phyloP scores from a whole-genome alignment of 1,284 basidiomycete species.

The Microbotryum saponariae region DNA sequence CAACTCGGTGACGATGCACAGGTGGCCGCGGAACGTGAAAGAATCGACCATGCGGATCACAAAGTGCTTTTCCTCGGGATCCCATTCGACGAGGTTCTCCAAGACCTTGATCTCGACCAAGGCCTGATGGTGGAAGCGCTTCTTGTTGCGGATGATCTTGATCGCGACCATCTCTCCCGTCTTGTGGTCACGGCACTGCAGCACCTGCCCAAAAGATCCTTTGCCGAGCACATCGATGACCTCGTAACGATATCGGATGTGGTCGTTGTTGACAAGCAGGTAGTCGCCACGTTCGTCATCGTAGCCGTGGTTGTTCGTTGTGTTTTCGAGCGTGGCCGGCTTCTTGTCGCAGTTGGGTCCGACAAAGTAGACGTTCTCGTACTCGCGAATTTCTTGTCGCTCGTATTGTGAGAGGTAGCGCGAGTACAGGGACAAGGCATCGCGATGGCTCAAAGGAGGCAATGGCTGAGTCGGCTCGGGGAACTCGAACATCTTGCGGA shows the following conservation, averaged over 20 bases:
- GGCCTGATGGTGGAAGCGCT: constrained; percentile 97
- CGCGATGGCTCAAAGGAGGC: constrained; percentile 58
- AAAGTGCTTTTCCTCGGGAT: constrained; percentile 90
- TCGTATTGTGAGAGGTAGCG: constrained; percentile 56
- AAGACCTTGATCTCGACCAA: constrained; percentile 98
- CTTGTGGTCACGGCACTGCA: constrained; percentile 91
- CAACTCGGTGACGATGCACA: constrained; percentile 97
- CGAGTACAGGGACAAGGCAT: constrained; percentile 43
- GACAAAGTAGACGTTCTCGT: constrained; percentile 72
- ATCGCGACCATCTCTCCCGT: constrained; percentile 95
- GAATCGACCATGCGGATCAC: constrained; percentile 98
- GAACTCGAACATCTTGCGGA: constrained; percentile 84
- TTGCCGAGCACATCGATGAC: constrained; percentile 87
- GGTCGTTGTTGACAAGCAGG: constrained; percentile 78
- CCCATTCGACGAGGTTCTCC: constrained; percentile 94
- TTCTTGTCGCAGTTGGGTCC: constrained; percentile 77
- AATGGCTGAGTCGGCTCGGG: constrained; percentile 77
- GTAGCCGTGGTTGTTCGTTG: constrained; percentile 87
- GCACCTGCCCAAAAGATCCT: constrained; percentile 95
- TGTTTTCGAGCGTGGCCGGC: constrained; percentile 58
- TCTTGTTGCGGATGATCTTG: constrained; percentile 99
- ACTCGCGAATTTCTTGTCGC: constrained; percentile 83
- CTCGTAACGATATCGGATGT: constrained; percentile 94
- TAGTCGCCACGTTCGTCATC: constrained; percentile 99
- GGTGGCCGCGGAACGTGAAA: constrained; percentile 94